phyloP scores from a whole-genome alignment of 768 basidiomycete species.

The Leucosporidium creatinivorum region DNA sequence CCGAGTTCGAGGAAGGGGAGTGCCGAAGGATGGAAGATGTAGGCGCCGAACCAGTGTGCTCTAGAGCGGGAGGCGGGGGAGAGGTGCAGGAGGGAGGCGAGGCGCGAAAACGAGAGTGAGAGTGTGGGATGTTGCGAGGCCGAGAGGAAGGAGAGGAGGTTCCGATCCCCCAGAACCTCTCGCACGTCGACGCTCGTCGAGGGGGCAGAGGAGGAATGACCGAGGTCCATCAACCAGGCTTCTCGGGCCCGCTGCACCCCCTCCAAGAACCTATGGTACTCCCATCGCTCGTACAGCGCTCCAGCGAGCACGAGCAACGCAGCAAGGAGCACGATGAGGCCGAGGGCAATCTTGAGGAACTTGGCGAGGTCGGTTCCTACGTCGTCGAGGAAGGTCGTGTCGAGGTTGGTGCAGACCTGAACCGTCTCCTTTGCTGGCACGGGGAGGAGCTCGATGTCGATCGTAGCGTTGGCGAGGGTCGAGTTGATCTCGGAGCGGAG shows the following conservation, averaged over 20 bases:
- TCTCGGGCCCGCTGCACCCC: constrained; percentile 65
- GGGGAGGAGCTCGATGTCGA: constrained; percentile 66
- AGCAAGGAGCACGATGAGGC: constrained; percentile 65
- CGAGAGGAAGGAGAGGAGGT: constrained; percentile 65
- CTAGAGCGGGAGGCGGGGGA: constrained; percentile 59
- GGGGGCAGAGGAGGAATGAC: constrained; percentile 42
- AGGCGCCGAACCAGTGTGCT: constrained; percentile 80
- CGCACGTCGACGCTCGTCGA: neutral
- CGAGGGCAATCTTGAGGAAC: constrained; percentile 67
- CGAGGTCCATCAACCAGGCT: constrained; percentile 62
- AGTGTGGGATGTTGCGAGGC: constrained; percentile 66
- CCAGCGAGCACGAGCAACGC: constrained; percentile 65
- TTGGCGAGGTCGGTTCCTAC: constrained; percentile 71
- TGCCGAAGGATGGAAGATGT: constrained; percentile 84
- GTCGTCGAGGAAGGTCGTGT: constrained; percentile 78
- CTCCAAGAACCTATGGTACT: constrained; percentile 63
- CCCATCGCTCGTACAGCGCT: constrained; percentile 77
- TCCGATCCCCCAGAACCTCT: constrained; percentile 38
- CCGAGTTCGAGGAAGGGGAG: constrained; percentile 87
- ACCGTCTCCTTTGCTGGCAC: constrained; percentile 64
- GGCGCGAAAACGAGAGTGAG: constrained; percentile 54
- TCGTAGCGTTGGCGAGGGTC: constrained; percentile 65
- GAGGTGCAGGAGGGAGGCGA: constrained; percentile 53
- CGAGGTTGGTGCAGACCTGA: constrained; percentile 67
- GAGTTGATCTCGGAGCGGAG: constrained; percentile 83